These are phyloP conservation scores for Penicillium glabrum DNA, from an alignment of 2,329 filamentous ascomycete genomes.

Conservation along the genomic window DNA sequence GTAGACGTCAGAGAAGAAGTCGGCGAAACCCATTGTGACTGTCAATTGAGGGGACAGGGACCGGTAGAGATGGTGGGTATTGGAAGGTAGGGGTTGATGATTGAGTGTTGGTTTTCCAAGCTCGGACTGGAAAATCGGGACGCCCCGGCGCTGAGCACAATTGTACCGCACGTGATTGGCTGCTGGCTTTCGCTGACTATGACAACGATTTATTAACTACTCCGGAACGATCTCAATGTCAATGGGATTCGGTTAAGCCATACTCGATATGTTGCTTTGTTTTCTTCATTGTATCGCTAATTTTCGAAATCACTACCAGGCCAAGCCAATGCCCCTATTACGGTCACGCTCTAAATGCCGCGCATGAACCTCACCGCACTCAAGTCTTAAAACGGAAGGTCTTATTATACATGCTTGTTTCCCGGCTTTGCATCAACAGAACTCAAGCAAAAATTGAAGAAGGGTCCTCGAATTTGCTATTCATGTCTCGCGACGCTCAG, in stretches of 20 bases:
- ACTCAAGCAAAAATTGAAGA: not conserved
- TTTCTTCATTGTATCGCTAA: not conserved
- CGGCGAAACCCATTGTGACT: constrained; percentile 61
- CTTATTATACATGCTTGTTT: constrained; percentile 17
- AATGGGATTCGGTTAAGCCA: not conserved
- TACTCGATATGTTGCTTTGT: not conserved
- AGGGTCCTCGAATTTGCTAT: not conserved
- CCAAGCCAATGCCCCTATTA: not conserved
- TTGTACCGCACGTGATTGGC: constrained; percentile 45
- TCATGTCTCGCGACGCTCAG: not conserved
- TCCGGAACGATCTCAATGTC: not conserved
- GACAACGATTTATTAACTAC: not conserved
- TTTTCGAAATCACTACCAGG: not conserved
- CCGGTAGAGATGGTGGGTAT: constrained; percentile 23
- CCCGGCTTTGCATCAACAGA: not conserved
- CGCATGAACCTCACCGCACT: not conserved
- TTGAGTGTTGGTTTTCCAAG: constrained; percentile 37
- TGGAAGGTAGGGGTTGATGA: constrained; percentile 30
- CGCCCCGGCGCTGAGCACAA: constrained; percentile 39
- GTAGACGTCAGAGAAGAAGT: constrained; percentile 64
- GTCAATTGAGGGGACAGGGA: constrained; percentile 33
- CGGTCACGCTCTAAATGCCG: constrained; percentile 2
- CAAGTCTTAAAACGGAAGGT: constrained; percentile 7
- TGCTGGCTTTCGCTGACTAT: constrained; percentile 8
- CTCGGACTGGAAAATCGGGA: constrained; percentile 44